Evolutionary conservation across 2,329 filamentous ascomycete genomes (phyloP), one percentile per base, ranked within the genome.

Genomic region (Paramyrothecium sp.): DNA sequence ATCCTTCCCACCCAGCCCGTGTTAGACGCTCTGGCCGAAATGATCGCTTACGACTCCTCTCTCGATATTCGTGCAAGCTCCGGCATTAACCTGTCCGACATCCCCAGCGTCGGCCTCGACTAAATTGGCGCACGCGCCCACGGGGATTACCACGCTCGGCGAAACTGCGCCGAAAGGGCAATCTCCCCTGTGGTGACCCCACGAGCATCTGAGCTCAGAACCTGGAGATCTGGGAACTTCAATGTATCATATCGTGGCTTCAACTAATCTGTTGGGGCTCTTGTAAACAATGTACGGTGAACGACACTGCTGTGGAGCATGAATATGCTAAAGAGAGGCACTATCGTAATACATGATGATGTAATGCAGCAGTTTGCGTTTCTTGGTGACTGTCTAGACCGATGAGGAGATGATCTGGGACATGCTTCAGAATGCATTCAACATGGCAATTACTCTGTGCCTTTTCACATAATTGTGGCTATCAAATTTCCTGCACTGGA

Each of bases 21-120:
- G 68, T 88, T 99, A 67, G 94, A 99, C 75, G 89, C 98, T 67
- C 87, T 99, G 61, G 95, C 95, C 64, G 92, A 97, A 79, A 97
- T 99, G 92, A 97, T 99, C 70, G 94, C 93, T 63, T 87, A 93
- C 75, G 95, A 98, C 78, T 85, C 89, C 61, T 86, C 80, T 62
- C 79, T 92, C 65, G 84, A 88, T 65, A 81, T 91, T 61, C 84
- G 77, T 57, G 63, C 74, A 54, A 63, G 63, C 44, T 63, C 66
- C 30, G 72, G 71, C 60, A 72, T 78, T 62, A 78, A 78, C 72
- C 69, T 81, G 56, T 70, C 73, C 60, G 78, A 81, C 57, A 76
- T 82, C 54, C 80, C 81, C 60, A 78, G 71, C 63, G 80, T 81
- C 56, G 80, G 81, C 61, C 78, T 85, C 58, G 82, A 85, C 71